Percentiles rank a stretch among this genome's conserved stretches.
These are phyloP conservation scores for Dendrothele bispora DNA, from an alignment of 768 basidiomycete genomes.

Conservation along the genomic window DNA sequence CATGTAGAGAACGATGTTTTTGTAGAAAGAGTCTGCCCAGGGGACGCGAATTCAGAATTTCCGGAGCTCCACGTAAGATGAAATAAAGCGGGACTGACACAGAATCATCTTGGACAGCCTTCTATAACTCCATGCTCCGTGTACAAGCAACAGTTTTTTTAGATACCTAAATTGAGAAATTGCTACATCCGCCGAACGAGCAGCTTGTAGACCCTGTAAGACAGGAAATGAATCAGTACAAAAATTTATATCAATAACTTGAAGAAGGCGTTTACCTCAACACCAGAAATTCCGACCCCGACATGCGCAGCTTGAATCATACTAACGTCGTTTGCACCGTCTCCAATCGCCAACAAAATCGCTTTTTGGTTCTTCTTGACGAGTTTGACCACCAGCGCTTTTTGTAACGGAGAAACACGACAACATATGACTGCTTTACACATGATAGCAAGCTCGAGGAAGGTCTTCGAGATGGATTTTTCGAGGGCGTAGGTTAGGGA, in stretches of 20 bases:
- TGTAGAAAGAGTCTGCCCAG: slow-evolving; percentile 90
- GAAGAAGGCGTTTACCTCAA: slow-evolving; percentile 54
- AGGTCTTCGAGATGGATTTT: slow-evolving; percentile 85
- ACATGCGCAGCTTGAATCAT: slow-evolving; percentile 99
- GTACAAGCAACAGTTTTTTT: slow-evolving; percentile 93
- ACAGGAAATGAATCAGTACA: neutral
- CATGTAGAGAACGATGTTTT: slow-evolving; percentile 98
- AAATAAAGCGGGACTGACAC: slow-evolving; percentile 59
- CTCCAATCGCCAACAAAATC: slow-evolving; percentile 94
- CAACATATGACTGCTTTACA: slow-evolving; percentile 99
- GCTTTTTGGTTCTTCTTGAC: slow-evolving; percentile 96
- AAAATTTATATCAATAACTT: neutral
- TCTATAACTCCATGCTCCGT: slow-evolving; percentile 98
- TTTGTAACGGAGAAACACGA: slow-evolving; percentile 98
- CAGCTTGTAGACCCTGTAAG: slow-evolving; percentile 90
- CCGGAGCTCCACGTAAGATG: too few species aligned
- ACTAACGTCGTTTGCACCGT: slow-evolving; percentile 97
- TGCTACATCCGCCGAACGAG: slow-evolving; percentile 94
- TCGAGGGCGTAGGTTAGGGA: slow-evolving; percentile 91
- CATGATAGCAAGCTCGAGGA: slow-evolving; percentile 94
- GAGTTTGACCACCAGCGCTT: slow-evolving; percentile 97
- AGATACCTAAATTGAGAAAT: slow-evolving; percentile 97
- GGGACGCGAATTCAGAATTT: slow-evolving; percentile 10
- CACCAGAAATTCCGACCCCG: slow-evolving; percentile 95
- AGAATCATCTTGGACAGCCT: slow-evolving; percentile 93